Conservation (phyloP, 495 filamentous ascomycete species). For the Penicillium coprophilum region DNA sequence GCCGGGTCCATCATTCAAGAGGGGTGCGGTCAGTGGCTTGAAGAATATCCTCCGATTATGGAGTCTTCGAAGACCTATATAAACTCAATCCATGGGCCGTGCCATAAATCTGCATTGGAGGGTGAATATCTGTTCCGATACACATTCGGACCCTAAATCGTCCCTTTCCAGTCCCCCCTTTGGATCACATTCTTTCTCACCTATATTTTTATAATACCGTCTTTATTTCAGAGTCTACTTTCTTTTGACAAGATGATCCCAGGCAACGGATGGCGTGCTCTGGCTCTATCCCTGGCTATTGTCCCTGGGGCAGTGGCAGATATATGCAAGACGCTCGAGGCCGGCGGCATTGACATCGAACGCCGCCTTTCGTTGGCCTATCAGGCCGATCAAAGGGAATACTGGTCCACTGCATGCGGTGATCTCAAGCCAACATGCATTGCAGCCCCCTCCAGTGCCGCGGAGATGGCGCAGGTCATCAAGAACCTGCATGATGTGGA, state of each 20-base stretch:
- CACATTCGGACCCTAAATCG: background rate
- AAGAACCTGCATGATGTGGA: conserved; percentile 38
- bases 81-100: background rate
- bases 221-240: background rate
- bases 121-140: background rate
- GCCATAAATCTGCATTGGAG: background rate
- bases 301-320: conserved; percentile 30
- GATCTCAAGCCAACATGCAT: conserved; percentile 44
- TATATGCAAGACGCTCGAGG: conserved; percentile 38
- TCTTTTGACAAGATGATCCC: conserved; percentile 18
- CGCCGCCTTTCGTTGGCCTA: conserved; percentile 31
- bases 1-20: conserved; percentile 5
- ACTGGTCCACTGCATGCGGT: conserved; percentile 44
- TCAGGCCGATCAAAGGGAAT: conserved; percentile 29
- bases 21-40: conserved; percentile 3
- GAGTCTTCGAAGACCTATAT: background rate
- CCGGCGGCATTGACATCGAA: conserved; percentile 32
- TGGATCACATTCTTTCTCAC: background rate
- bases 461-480: conserved; percentile 40
- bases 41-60: conserved; percentile 11
- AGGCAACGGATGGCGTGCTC: conserved; percentile 22
- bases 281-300: conserved; percentile 23
- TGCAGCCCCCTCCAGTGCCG: conserved; percentile 36
- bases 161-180: background rate
- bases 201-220: background rate